Evolutionary conservation across 2,329 filamentous ascomycete species (phyloP).

Genomic region (Cordyceps tenuipes): DNA sequence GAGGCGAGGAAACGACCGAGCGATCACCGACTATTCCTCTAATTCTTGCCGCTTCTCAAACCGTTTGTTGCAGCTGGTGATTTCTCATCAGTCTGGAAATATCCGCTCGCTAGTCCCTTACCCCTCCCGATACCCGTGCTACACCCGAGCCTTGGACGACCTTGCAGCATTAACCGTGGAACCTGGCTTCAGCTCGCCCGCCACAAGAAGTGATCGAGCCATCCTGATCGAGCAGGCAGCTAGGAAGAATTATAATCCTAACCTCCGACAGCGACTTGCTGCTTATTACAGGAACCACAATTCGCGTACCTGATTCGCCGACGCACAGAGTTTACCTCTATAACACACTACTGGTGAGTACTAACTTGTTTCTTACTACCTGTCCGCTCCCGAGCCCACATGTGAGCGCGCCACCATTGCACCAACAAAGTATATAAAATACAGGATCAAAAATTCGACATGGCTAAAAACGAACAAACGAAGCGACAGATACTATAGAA

Average conservation of each 20-base stretch:
- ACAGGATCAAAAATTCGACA: not conserved
- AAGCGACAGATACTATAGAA: not conserved
- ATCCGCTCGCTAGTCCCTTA: not conserved
- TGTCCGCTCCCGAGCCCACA: constrained; percentile 1
- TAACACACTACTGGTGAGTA: constrained; percentile 6
- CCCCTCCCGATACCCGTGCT: not conserved
- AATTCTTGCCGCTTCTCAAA: not conserved
- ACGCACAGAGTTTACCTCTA: not conserved
- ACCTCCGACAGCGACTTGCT: not conserved
- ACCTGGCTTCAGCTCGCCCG: not conserved
- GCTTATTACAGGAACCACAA: not conserved
- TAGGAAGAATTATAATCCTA: not conserved
- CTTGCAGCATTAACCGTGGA: not conserved
- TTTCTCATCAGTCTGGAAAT: not conserved
- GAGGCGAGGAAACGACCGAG: not conserved
- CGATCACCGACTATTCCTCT: not conserved
- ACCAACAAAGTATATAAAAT: not conserved
- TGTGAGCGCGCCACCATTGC: not conserved
- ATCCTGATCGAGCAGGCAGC: not conserved
- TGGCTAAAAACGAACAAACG: not conserved
- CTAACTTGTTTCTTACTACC: constrained; percentile 11
- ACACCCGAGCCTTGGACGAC: not conserved
- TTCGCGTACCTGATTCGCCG: not conserved
- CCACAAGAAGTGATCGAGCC: not conserved
- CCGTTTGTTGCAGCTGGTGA: not conserved